Evolutionary conservation across 1,284 basidiomycete species (phyloP), one percentile per base, ranked within the genome.

Genomic region (Trichosporon coremiiforme): DNA sequence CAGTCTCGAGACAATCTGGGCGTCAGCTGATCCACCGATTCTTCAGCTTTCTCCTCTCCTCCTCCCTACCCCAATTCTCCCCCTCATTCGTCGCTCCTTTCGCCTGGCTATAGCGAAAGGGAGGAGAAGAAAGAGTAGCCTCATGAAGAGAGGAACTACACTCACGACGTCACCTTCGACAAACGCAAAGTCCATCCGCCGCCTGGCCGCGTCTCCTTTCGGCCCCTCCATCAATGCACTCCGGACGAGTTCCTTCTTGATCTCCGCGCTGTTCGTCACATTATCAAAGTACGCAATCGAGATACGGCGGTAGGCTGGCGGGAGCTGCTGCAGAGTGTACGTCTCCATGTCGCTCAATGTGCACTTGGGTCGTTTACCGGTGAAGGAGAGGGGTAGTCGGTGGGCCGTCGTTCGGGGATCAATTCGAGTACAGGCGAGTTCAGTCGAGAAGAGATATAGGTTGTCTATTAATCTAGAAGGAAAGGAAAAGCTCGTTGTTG

Each of bases 131-230:
- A 50, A 41, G 41, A 45, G n/a, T 13, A 15, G n/a, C 9, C 22
- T 2, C 2, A 17, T 13, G n/a, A 29, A 12, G 29, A 29, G 31
- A 7, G 13, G 9, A 29, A 4, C 13, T 2, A 15, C 13, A 78
- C 88, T 81, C 66, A 87, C 87, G 74, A 87, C 77, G 4, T 75
- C 82, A 25, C 91, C 92, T 79, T 96, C 91, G 75, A 98, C 85
- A 82, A 96, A 97, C 0, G 91, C 91, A 84, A 92, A 96, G 79
- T 95, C 92, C 73, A 96, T 86, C 15, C 87, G 86, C 29, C 88
- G 88, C 64, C 92, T 87, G 74, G 92, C 90, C 2, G 75, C 75
- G n/a, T 91, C 88, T 17, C 92, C 92, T 33, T 87, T 86, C 0
- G 81, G 79, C 0, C 90, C 90, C 12, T 85, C 78, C 66, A 87